Percentiles rank a stretch among this genome's conserved stretches.
phyloP scores from a whole-genome alignment of 1,284 basidiomycete genomes.

The Bjerkandera adusta region DNA sequence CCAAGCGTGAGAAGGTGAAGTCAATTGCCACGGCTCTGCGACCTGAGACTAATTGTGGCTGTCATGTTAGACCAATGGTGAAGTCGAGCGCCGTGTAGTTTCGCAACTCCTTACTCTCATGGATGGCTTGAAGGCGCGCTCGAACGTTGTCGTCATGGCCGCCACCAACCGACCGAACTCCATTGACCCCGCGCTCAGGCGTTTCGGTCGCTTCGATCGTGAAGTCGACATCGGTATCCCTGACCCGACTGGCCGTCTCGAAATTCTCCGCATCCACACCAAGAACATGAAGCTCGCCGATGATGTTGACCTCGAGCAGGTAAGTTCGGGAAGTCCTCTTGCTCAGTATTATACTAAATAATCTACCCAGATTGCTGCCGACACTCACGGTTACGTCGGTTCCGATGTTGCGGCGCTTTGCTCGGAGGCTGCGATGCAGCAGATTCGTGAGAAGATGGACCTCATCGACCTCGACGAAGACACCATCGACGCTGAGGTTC shows the following conservation, averaged over 20 bases:
- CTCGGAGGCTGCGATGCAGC: slow-evolving; percentile 98
- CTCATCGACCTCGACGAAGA: slow-evolving; percentile 92
- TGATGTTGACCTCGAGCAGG: slow-evolving; percentile 98
- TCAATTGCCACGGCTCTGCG: not conserved
- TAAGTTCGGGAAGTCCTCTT: slow-evolving; percentile 41
- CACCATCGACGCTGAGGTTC: slow-evolving; percentile 95
- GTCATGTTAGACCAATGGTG: slow-evolving; percentile 87
- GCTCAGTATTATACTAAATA: not conserved
- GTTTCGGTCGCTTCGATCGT: slow-evolving; percentile 98
- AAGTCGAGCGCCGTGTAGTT: slow-evolving; percentile 98
- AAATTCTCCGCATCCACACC: slow-evolving; percentile 98
- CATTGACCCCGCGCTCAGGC: slow-evolving; percentile 96
- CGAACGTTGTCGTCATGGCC: slow-evolving; percentile 99
- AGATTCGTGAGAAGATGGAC: slow-evolving; percentile 98
- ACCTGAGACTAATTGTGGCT: slow-evolving; percentile 17
- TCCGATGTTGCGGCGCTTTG: slow-evolving; percentile 96
- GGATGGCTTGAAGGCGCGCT: slow-evolving; percentile 98
- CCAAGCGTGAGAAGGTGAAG: slow-evolving; percentile 95
- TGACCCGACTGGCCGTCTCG: slow-evolving; percentile 96
- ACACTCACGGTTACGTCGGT: slow-evolving; percentile 99
- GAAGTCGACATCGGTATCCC: slow-evolving; percentile 99
- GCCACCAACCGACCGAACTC: slow-evolving; percentile 99
- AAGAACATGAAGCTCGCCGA: slow-evolving; percentile 99
- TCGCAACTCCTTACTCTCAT: slow-evolving; percentile 97
- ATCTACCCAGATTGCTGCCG: slow-evolving; percentile 80